Conservation (phyloP, 1,139 yeast genomes). For the Geotrichum klebahnii region DNA sequence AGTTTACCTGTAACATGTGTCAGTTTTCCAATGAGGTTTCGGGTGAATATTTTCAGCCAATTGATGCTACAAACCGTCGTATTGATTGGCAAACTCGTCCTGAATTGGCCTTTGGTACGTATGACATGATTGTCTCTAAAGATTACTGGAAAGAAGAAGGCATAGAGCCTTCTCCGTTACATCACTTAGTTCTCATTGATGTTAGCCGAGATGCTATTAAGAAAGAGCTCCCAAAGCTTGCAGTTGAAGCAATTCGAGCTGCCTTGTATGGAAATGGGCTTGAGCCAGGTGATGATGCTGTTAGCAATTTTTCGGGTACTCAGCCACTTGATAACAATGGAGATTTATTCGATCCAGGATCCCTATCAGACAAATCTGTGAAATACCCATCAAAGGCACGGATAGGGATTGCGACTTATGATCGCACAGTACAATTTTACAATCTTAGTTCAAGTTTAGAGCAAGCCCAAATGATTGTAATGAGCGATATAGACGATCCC, state of each 20-base stretch:
- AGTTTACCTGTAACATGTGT: conserved; percentile 83
- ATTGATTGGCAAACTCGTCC: conserved; percentile 64
- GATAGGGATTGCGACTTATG: conserved; percentile 73
- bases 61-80: conserved; percentile 59
- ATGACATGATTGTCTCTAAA: conserved; percentile 75
- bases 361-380: conserved; percentile 15
- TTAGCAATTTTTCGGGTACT: conserved; percentile 23
- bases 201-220: conserved; percentile 60
- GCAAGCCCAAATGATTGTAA: conserved; percentile 60
- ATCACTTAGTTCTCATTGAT: conserved; percentile 76
- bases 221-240: conserved; percentile 59
- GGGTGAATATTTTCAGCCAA: conserved; percentile 58
- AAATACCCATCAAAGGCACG: conserved; percentile 46
- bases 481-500: conserved; percentile 72
- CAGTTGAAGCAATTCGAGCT: conserved; percentile 69
- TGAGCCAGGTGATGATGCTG: conserved; percentile 23
- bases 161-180: conserved; percentile 48
- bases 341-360: conserved; percentile 25
- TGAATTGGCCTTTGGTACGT: conserved; percentile 77
- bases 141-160: conserved; percentile 59
- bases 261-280: conserved; percentile 43
- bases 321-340: conserved; percentile 34
- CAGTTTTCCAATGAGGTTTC: conserved; percentile 72
- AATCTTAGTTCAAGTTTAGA: conserved; percentile 56
- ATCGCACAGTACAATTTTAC: conserved; percentile 68